These are phyloP conservation scores for Triticum dicoccoides DNA, from an alignment of 176 grass and related monocot genomes.

Conservation along the genomic window DNA sequence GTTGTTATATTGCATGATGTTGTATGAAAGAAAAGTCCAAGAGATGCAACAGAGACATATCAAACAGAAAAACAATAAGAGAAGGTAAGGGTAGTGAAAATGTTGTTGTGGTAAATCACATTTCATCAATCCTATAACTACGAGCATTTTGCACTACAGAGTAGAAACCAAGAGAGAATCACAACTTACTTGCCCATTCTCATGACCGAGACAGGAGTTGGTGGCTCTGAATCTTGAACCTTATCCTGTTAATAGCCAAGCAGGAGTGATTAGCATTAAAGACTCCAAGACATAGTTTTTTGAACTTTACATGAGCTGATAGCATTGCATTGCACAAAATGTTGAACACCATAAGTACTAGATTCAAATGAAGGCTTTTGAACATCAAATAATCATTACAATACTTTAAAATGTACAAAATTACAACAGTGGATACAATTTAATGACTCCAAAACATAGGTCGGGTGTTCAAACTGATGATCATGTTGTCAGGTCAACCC, in stretches of 20 bases:
- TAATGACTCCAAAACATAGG: background rate
- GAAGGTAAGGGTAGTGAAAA: background rate
- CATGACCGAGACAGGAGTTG: slow-evolving; percentile 73
- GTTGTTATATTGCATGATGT: background rate
- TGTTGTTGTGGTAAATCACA: background rate
- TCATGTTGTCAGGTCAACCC: background rate
- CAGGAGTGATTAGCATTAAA: slow-evolving; percentile 10
- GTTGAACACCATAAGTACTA: background rate
- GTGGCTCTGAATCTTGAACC: slow-evolving; percentile 86
- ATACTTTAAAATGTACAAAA: background rate
- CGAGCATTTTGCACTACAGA: background rate
- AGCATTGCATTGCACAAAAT: slow-evolving; percentile 1
- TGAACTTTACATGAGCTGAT: slow-evolving; percentile 3
- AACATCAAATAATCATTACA: background rate
- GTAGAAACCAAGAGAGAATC: slow-evolving; percentile 15
- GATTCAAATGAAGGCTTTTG: background rate
- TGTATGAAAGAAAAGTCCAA: background rate
- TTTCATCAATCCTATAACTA: background rate
- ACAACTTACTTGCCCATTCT: slow-evolving; percentile 79
- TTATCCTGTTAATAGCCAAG: slow-evolving; percentile 65
- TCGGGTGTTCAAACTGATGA: background rate
- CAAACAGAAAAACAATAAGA: background rate
- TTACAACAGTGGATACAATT: background rate
- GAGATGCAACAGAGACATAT: background rate
- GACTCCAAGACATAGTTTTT: background rate